A percentile compares a stretch with the other conserved stretches of the same genome.
Conservation (phyloP, 2,329 filamentous ascomycete species). For the Bisporella sp. region DNA sequence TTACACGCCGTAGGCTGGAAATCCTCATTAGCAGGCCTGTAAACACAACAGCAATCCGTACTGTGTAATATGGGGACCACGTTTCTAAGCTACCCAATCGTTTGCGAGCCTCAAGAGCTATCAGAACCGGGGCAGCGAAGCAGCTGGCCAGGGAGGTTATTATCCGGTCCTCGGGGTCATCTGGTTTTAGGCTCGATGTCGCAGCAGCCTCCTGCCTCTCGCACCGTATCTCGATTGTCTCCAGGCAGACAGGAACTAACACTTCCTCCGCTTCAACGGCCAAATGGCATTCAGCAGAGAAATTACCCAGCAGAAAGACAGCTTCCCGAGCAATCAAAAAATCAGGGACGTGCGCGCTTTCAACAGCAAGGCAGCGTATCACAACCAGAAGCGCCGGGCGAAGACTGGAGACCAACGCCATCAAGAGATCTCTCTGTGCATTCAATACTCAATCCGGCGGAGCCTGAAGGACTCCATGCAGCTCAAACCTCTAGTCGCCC, state of each 20-base stretch:
- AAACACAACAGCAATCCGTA: too few species aligned
- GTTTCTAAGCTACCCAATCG: too few species aligned
- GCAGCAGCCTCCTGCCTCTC: conserved; percentile 51
- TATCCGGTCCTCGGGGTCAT: conserved; percentile 45
- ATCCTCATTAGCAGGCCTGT: too few species aligned
- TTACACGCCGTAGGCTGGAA: too few species aligned
- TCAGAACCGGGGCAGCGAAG: conserved; percentile 29
- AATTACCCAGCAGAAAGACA: conserved; percentile 18
- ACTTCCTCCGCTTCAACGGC: conserved; percentile 26
- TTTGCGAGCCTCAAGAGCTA: conserved; percentile 28
- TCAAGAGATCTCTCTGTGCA: conserved; percentile 28
- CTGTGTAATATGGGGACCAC: too few species aligned
- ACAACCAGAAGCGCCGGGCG: conserved; percentile 10
- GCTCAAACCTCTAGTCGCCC: conserved; percentile 13
- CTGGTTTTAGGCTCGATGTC: conserved; percentile 54
- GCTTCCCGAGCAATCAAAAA: conserved; percentile 13
- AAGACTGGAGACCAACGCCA: conserved; percentile 20
- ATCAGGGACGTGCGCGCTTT: conserved; percentile 14
- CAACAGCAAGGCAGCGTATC: conserved; percentile 15
- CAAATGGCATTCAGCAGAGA: conserved; percentile 24
- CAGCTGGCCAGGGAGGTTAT: conserved; percentile 43
- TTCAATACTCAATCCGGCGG: conserved; percentile 30
- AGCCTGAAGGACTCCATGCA: conserved; percentile 15
- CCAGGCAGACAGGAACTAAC: conserved; percentile 26
- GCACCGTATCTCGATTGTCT: conserved; percentile 42